Percentiles rank a stretch among this genome's conserved stretches.
Conservation (phyloP, 225 moss, liverwort and hornwort genomes). For the Physcomitrium patens region DNA sequence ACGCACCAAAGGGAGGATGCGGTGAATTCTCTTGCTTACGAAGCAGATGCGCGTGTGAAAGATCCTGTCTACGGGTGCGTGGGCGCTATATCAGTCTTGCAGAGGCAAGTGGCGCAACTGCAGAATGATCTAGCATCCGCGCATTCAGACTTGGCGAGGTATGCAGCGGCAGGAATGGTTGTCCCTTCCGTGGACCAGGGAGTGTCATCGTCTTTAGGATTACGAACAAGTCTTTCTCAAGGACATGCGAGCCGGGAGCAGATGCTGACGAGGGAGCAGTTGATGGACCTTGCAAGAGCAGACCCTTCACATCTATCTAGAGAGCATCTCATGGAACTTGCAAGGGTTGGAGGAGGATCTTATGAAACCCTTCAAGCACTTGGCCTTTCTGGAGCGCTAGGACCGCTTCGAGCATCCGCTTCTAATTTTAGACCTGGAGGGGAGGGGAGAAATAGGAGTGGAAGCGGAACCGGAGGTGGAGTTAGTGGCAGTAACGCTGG, state of each 20-base stretch:
- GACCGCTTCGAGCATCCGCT: slow-evolving; percentile 65
- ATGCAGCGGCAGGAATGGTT: slow-evolving; percentile 71
- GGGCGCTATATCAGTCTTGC: slow-evolving; percentile 92
- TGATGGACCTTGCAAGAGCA: slow-evolving; percentile 55
- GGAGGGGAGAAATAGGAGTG: slow-evolving; percentile 61
- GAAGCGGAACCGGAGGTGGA: slow-evolving; percentile 28
- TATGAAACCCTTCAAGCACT: slow-evolving; percentile 83
- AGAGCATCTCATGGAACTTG: slow-evolving; percentile 84
- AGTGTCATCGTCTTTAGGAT: slow-evolving; percentile 72
- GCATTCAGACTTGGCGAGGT: slow-evolving; percentile 88
- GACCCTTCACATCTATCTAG: slow-evolving; percentile 68
- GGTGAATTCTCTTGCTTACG: slow-evolving; percentile 93
- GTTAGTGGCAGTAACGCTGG: slow-evolving; percentile 46
- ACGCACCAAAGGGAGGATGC: slow-evolving; percentile 91
- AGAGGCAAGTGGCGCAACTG: slow-evolving; percentile 90
- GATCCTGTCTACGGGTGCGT: slow-evolving; percentile 99
- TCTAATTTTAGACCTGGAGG: slow-evolving; percentile 58
- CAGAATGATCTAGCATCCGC: slow-evolving; percentile 81
- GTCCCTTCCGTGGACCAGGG: slow-evolving; percentile 58
- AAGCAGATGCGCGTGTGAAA: slow-evolving; percentile 93
- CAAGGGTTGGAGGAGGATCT: slow-evolving; percentile 71
- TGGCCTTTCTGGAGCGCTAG: slow-evolving; percentile 58
- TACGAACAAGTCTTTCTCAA: slow-evolving; percentile 69
- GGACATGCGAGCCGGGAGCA: slow-evolving; percentile 51
- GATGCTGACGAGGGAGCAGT: slow-evolving; percentile 68